A percentile compares a stretch with the other conserved stretches of the same genome.
Conservation (phyloP, 2,329 filamentous ascomycete species). For the Epichloe aotearoae region DNA sequence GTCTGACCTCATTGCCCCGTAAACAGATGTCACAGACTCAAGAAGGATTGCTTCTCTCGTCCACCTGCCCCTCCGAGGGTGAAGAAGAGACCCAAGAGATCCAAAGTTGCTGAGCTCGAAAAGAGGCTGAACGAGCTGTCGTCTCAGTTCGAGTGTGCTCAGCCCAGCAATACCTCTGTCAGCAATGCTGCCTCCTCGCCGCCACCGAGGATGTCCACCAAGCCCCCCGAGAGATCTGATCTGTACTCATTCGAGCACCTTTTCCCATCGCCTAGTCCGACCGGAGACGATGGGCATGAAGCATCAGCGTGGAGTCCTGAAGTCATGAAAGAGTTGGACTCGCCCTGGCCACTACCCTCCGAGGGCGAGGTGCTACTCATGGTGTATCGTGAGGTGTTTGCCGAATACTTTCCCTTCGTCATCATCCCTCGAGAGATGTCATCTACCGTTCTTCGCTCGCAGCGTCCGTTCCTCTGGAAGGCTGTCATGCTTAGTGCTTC, state of each 20-base stretch:
- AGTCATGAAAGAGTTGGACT: constrained; percentile 13
- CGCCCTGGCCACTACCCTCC: constrained; percentile 26
- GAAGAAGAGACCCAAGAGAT: constrained; percentile 33
- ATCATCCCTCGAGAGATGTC: constrained; percentile 24
- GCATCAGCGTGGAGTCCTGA: constrained; percentile 11
- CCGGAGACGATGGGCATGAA: constrained; percentile 11
- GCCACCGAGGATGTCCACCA: constrained; percentile 4
- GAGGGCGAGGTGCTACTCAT: constrained; percentile 29
- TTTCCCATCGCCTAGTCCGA: constrained; percentile 18
- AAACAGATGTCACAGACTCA: constrained; percentile 32
- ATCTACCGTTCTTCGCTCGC: constrained; percentile 22
- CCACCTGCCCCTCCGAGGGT: constrained; percentile 33
- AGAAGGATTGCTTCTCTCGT: constrained; percentile 33
- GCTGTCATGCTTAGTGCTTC: constrained; percentile 31
- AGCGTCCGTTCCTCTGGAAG: constrained; percentile 35
- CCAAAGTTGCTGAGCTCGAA: constrained; percentile 36
- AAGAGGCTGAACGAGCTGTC: constrained; percentile 36
- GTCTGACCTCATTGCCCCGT: not conserved
- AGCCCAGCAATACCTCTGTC: constrained; percentile 7
- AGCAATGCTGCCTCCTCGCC: constrained; percentile 6
- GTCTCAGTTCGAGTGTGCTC: constrained; percentile 25
- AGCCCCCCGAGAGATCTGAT: constrained; percentile 8
- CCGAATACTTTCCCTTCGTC: constrained; percentile 32
- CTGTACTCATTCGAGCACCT: constrained; percentile 21
- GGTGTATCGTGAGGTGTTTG: constrained; percentile 21